These are phyloP conservation scores for Xylariomycetidae sp. DNA, from an alignment of 2,329 filamentous ascomycete genomes.

Conservation along the genomic window DNA sequence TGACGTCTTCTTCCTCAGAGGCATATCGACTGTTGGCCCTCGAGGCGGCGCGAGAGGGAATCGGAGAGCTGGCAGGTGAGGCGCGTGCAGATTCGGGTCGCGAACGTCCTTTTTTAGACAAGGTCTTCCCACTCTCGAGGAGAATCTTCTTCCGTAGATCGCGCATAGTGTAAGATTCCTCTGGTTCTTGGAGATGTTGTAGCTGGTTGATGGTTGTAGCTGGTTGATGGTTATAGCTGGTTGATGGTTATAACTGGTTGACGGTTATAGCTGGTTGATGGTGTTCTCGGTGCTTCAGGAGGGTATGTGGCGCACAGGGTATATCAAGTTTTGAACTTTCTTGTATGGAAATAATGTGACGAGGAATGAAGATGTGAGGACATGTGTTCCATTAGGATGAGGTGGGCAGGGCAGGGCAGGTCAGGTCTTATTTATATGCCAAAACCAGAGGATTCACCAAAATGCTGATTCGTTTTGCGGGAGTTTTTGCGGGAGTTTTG, in stretches of 20 bases:
- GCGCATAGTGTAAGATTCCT: constrained; percentile 57
- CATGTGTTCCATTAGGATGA: constrained; percentile 26
- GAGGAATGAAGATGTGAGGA: constrained; percentile 14
- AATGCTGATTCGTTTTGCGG: too few species aligned
- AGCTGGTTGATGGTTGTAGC: constrained; percentile 1
- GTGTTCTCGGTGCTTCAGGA: too few species aligned
- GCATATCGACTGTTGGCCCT: constrained; percentile 56
- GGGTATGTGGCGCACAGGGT: too few species aligned
- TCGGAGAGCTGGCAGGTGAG: constrained; percentile 54
- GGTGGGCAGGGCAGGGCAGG: constrained; percentile 2
- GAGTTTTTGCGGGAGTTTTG: too few species aligned
- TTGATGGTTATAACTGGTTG: too few species aligned
- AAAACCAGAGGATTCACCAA: too few species aligned
- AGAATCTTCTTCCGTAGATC: constrained; percentile 65
- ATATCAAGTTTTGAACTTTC: constrained; percentile 24
- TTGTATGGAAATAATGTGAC: constrained; percentile 19
- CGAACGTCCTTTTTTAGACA: constrained; percentile 62
- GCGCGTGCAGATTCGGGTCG: constrained; percentile 50
- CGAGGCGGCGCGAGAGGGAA: constrained; percentile 55
- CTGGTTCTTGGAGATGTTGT: too few species aligned
- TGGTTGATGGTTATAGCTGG: too few species aligned
- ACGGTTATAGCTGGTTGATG: too few species aligned
- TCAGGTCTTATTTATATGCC: too few species aligned
- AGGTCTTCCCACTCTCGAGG: constrained; percentile 65
- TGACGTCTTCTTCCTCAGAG: constrained; percentile 58